phyloP scores from a whole-genome alignment of 2,329 filamentous ascomycete species.

The Juglanconis juglandina region DNA sequence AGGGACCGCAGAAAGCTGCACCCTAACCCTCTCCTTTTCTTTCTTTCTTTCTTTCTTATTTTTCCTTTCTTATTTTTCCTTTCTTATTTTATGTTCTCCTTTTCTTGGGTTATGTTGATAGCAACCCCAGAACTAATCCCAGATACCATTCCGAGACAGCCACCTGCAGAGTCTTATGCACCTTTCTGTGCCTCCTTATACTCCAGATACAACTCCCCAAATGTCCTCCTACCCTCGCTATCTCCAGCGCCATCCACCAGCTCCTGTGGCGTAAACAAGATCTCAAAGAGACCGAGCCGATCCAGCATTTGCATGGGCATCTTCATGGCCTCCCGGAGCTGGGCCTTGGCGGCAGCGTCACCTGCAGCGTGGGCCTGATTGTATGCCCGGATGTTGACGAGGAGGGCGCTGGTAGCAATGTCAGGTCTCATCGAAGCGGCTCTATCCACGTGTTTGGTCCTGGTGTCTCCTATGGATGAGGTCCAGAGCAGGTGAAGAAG shows the following conservation, averaged over 20 bases:
- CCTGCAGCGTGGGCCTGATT: conserved; percentile 23
- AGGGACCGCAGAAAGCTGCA: too few relatives aligned
- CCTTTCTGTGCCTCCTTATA: conserved; percentile 16
- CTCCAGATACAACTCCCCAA: conserved; percentile 23
- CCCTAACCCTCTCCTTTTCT: too few relatives aligned
- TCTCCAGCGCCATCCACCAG: conserved; percentile 21
- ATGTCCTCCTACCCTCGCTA: conserved; percentile 24
- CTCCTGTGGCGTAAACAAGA: conserved; percentile 25
- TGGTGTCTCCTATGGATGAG: too few relatives aligned
- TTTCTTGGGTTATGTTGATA: too few relatives aligned
- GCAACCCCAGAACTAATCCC: too few relatives aligned
- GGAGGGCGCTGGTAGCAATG: conserved; percentile 20
- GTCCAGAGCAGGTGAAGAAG: not conserved
- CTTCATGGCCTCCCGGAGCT: conserved; percentile 22
- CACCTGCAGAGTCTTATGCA: too few relatives aligned
- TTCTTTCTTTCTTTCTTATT: too few relatives aligned
- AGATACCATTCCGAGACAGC: too few relatives aligned
- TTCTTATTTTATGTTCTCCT: too few relatives aligned
- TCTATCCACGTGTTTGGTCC: not conserved
- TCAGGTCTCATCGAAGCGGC: not conserved
- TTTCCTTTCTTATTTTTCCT: too few relatives aligned
- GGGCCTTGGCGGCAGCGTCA: conserved; percentile 18
- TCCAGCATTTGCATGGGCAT: conserved; percentile 24
- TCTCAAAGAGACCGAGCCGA: conserved; percentile 25
- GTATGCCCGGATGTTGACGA: conserved; percentile 26